phyloP scores from a whole-genome alignment of 2,329 filamentous ascomycete species.

The Clonostachys rhizophaga region DNA sequence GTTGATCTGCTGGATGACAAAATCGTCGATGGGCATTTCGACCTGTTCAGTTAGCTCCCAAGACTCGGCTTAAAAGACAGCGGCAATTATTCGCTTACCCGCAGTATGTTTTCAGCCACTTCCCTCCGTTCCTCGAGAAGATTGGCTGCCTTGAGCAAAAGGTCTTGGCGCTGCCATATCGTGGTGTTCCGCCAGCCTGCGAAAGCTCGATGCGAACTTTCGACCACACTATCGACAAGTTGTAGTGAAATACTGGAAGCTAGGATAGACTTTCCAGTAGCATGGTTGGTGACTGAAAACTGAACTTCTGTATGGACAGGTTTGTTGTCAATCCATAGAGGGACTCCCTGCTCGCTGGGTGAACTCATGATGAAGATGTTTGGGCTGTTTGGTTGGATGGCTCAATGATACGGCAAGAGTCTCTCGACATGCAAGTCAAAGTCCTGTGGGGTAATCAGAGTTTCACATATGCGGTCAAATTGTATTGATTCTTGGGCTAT shows the following conservation, averaged over 20 bases:
- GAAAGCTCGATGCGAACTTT: not conserved
- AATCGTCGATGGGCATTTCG: not conserved
- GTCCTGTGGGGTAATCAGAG: too few relatives aligned
- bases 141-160: not conserved
- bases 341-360: not conserved
- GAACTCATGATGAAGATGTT: too few relatives aligned
- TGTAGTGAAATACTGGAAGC: not conserved
- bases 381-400: too few relatives aligned
- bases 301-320: not conserved
- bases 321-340: not conserved
- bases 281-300: not conserved
- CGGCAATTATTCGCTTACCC: not conserved
- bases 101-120: not conserved
- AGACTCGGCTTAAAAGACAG: not conserved
- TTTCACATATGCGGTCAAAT: too few relatives aligned
- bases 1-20: not conserved
- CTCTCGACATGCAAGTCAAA: too few relatives aligned
- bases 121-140: not conserved
- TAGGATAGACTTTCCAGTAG: not conserved
- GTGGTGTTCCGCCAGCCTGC: not conserved
- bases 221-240: not conserved
- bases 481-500: too few relatives aligned
- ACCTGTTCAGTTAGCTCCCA: not conserved
- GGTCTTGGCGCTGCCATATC: not conserved
- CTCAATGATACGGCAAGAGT: too few relatives aligned